phyloP scores from a whole-genome alignment of 345 rosid genomes.

The Stellera chamaejasme region DNA sequence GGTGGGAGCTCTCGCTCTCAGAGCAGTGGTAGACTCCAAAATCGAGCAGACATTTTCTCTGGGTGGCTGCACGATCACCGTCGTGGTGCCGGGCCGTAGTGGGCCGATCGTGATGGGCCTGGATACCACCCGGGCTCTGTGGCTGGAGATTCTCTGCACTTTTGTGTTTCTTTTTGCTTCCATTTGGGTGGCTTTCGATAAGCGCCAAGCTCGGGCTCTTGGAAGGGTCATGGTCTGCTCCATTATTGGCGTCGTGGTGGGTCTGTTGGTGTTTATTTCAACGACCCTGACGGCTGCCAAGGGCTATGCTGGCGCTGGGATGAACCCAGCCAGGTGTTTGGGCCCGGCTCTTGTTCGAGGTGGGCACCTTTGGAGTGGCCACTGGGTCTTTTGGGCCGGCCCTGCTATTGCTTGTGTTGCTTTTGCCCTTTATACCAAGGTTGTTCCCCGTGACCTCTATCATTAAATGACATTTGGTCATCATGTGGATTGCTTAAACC shows the following conservation, averaged over 20 bases:
- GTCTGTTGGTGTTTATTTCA: constrained; percentile 25
- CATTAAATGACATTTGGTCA: too few relatives aligned
- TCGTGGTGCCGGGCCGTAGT: constrained; percentile 11
- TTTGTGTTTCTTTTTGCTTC: constrained; percentile 33
- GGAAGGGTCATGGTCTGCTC: constrained; percentile 25
- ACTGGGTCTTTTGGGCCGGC: constrained; percentile 50
- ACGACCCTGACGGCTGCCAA: constrained; percentile 23
- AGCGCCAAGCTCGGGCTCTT: constrained; percentile 24
- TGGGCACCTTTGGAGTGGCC: constrained; percentile 38
- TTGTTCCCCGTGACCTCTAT: neutral
- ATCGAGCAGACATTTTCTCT: constrained; percentile 23
- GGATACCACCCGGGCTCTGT: constrained; percentile 10
- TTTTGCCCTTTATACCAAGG: constrained; percentile 4
- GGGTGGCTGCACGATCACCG: constrained; percentile 41
- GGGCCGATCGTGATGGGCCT: constrained; percentile 14
- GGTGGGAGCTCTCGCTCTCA: constrained; percentile 17
- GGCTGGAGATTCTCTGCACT: constrained; percentile 35
- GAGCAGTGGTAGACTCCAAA: constrained; percentile 21
- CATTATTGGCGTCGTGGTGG: constrained; percentile 25
- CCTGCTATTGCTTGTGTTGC: constrained; percentile 14
- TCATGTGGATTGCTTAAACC: too few relatives aligned
- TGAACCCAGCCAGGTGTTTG: constrained; percentile 44
- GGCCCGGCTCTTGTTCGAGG: constrained; percentile 39
- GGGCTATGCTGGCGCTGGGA: constrained; percentile 32
- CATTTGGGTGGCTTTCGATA: constrained; percentile 35